Evolutionary conservation across 768 basidiomycete species (phyloP).

Genomic region (Panaeolus cyanescens): DNA sequence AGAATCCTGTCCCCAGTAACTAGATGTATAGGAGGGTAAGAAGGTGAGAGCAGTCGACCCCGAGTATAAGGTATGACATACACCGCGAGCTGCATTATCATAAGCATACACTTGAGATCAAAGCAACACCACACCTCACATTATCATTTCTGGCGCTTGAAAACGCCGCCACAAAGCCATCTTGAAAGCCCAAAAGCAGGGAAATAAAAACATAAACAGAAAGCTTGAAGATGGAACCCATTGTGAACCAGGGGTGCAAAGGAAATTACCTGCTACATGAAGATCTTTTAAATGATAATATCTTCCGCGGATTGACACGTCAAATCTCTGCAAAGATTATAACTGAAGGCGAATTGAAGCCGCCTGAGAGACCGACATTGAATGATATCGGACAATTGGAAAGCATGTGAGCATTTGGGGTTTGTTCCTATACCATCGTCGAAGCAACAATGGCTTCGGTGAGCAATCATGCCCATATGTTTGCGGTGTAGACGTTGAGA

Average conservation of each 20-base stretch:
- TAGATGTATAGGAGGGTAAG: slow-evolving; percentile 12
- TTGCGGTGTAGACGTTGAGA: neutral
- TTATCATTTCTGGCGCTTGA: slow-evolving; percentile 38
- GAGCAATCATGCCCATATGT: neutral
- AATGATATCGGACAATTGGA: neutral
- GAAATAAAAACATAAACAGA: neutral
- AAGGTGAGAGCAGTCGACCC: neutral
- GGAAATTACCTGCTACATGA: neutral
- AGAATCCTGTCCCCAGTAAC: slow-evolving; percentile 46
- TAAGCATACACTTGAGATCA: neutral
- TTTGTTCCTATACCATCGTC: neutral
- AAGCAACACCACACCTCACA: slow-evolving; percentile 22
- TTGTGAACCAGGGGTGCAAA: neutral
- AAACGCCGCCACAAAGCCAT: slow-evolving; percentile 28
- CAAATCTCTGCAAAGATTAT: neutral
- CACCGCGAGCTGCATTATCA: slow-evolving; percentile 34
- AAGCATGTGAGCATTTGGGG: neutral
- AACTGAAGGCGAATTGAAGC: slow-evolving; percentile 1
- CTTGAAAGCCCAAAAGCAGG: slow-evolving; percentile 1
- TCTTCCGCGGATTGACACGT: slow-evolving; percentile 21
- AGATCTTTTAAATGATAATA: neutral
- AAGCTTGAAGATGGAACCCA: neutral
- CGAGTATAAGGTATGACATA: slow-evolving; percentile 18
- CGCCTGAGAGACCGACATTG: slow-evolving; percentile 1
- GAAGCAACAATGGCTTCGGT: slow-evolving; percentile 3